These are phyloP conservation scores for Clohesyomyces aquaticus DNA, from an alignment of 495 filamentous ascomycete genomes.

Conservation along the genomic window DNA sequence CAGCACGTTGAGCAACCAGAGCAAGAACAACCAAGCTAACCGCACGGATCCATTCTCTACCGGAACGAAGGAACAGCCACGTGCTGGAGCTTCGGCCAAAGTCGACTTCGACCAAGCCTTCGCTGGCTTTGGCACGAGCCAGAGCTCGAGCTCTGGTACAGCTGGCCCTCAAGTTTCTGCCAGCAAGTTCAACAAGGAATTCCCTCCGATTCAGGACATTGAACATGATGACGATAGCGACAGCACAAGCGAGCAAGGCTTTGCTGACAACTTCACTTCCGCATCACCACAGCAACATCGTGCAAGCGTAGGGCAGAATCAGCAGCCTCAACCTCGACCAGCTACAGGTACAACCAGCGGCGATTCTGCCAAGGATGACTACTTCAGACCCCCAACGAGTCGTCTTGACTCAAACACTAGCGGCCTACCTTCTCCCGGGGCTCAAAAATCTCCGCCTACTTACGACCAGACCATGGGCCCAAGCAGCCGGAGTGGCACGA, in stretches of 20 bases:
- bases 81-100: constrained; percentile 61
- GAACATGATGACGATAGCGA: constrained; percentile 74
- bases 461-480: constrained; percentile 59
- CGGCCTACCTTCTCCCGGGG: constrained; percentile 56
- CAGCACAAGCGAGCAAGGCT: constrained; percentile 78
- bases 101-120: constrained; percentile 79
- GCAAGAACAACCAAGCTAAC: constrained; percentile 42
- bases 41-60: constrained; percentile 58
- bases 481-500: constrained; percentile 43
- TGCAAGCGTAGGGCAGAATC: constrained; percentile 37
- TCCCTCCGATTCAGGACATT: constrained; percentile 89
- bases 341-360: constrained; percentile 8
- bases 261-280: constrained; percentile 89
- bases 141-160: constrained; percentile 29
- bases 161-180: constrained; percentile 32
- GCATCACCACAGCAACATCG: constrained; percentile 61
- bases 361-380: constrained; percentile 9
- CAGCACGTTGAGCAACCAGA: constrained; percentile 50
- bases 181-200: constrained; percentile 68
- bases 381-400: constrained; percentile 28
- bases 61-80: constrained; percentile 54
- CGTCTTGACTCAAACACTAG: constrained; percentile 39
- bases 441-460: constrained; percentile 67
- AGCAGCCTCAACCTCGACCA: constrained; percentile 31
- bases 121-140: constrained; percentile 59